Base-by-base conservation (phyloP, 306 rosid genomes). In the Quercus variabilis region DNA sequence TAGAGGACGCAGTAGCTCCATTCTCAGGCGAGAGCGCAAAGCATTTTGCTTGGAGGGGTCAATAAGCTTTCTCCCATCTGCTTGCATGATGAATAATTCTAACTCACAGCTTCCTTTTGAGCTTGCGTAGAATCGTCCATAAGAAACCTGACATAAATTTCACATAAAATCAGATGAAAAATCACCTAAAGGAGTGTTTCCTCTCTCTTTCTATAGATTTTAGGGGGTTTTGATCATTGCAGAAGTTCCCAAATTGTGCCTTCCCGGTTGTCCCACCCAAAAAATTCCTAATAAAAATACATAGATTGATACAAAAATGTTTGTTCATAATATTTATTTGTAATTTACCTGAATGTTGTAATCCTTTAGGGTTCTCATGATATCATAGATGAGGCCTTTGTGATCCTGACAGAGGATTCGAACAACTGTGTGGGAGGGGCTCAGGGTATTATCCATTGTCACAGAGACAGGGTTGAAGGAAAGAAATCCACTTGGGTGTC, bases 361-460 rank as follows among this genome's bases (percentile, higher is more conserved):
- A 69, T 89, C 93, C 89, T 89, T 89, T n/a, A 89, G 69, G 7
- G 91, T 87, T 79, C 91, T 87, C 88, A 85, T 82, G 79, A 87
- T 85, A 80, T 89, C 93, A 75, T 89, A 87, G 51, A 83, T 38
- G 5, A 89, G 93, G 30, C 93, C 89, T 73, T 89, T 89, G 80
- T 87, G 89, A 82, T 89, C 93, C 35, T 26, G 82, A 67, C 91
- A 87, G 20, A 74, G 85, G 77, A 89, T 85, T 56, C 69, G 91
- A 83, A 85, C 67, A 15, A 85, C 75, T 2, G 91, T 87, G 72
- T 87, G 91, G 72, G 93, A 89, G 38, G 81, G 91, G 83, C 91
- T 89, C 68, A 87, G 76, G 41, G 75, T 71, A 65, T 87, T 89
- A 76, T 89, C 89, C 81, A 89, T 65, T 38, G 74, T 55, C 69